Evolutionary conservation across 169 alveolate genomes (phyloP).

Genomic region (Plasmodium blacklocki): DNA sequence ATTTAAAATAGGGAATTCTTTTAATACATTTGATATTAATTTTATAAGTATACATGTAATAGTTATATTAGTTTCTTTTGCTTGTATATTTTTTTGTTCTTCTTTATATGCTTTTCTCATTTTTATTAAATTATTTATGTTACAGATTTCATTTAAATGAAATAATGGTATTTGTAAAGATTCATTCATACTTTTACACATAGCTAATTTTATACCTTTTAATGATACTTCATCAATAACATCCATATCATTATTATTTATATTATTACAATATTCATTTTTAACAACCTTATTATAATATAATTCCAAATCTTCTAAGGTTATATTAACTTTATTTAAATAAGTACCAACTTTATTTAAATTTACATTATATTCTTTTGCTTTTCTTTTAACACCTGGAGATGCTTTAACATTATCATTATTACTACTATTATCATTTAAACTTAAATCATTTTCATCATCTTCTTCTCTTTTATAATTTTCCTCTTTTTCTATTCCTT

Average conservation of each 20-base stretch:
- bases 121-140: conserved; percentile 27
- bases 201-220: conserved; percentile 54
- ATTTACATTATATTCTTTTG: conserved; percentile 32
- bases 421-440: not conserved
- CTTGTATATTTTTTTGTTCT: conserved; percentile 31
- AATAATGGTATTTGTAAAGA: conserved; percentile 54
- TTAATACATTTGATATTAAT: conserved; percentile 91
- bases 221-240: conserved; percentile 36
- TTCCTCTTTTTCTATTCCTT: conserved; percentile 1
- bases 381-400: conserved; percentile 70
- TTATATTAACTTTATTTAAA: conserved; percentile 23
- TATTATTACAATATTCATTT: not conserved
- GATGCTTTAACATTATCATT: conserved; percentile 30
- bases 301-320: conserved; percentile 42
- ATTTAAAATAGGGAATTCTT: conserved; percentile 91
- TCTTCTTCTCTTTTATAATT: conserved; percentile 1
- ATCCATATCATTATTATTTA: conserved; percentile 1
- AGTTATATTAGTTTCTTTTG: conserved; percentile 85
- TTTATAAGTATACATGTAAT: conserved; percentile 93
- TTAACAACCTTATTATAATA: conserved; percentile 15
- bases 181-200: conserved; percentile 72
- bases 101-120: conserved; percentile 20
- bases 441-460: conserved; percentile 8
- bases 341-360: conserved; percentile 6
- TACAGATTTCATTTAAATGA: conserved; percentile 50